A percentile compares a stretch with the other conserved stretches of the same genome.
These are phyloP conservation scores for Actinidia polygama DNA, from an alignment of 179 eudicot species.

Conservation along the genomic window DNA sequence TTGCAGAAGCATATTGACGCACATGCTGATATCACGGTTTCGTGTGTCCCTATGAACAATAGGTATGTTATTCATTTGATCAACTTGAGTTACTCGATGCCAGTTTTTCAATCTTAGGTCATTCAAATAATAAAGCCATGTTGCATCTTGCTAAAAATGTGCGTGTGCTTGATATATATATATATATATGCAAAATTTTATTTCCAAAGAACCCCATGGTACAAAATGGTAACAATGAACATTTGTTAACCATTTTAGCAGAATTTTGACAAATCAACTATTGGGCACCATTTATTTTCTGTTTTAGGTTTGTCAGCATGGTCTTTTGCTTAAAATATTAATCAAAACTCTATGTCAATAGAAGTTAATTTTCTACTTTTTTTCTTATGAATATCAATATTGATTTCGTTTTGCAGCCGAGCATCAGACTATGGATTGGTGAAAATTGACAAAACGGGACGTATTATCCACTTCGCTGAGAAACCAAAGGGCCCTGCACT, in stretches of 20 bases:
- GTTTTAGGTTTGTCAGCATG: neutral
- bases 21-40: slow-evolving; percentile 89
- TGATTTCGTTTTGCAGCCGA: slow-evolving; percentile 58
- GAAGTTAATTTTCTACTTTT: neutral
- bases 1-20: slow-evolving; percentile 85
- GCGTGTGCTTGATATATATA: neutral
- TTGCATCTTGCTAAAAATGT: neutral
- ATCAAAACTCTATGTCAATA: neutral
- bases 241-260: neutral
- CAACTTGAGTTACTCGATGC: neutral
- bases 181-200: neutral
- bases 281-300: neutral
- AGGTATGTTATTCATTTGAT: slow-evolving; percentile 65
- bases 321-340: slow-evolving; percentile 1
- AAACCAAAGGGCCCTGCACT: slow-evolving; percentile 87
- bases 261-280: neutral
- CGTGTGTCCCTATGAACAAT: slow-evolving; percentile 93
- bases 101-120: neutral
- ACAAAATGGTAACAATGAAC: neutral
- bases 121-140: neutral
- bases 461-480: slow-evolving; percentile 77
- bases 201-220: neutral
- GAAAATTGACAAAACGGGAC: slow-evolving; percentile 84
- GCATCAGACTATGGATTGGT: slow-evolving; percentile 94
- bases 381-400: neutral